These are phyloP conservation scores for Aspergillus panamensis DNA, from an alignment of 495 filamentous ascomycete genomes.

Conservation along the genomic window DNA sequence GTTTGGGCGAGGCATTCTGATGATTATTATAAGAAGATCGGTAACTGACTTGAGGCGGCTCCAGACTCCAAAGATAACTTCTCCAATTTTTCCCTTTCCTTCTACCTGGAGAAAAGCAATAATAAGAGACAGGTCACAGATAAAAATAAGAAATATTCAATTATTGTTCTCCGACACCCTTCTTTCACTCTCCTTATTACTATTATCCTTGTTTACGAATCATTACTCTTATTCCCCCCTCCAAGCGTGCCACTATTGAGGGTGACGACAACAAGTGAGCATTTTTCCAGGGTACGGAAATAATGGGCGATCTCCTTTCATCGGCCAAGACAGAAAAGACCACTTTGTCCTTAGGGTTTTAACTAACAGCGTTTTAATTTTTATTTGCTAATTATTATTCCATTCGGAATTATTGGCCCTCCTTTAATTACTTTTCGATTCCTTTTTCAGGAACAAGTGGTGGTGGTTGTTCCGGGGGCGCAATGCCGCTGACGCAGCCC, in stretches of 20 bases:
- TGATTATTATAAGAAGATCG: background rate
- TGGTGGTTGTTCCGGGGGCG: constrained; percentile 7
- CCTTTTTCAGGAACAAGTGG: background rate
- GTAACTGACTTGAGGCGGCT: too few relatives aligned
- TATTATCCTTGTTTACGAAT: background rate
- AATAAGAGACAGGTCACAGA: too few relatives aligned
- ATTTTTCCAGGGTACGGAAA: background rate
- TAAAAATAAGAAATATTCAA: too few relatives aligned
- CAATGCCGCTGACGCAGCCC: constrained; percentile 48
- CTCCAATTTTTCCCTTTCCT: background rate
- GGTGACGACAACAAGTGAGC: background rate
- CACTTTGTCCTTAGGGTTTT: constrained; percentile 12
- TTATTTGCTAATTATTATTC: constrained; percentile 3
- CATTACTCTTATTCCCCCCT: too few relatives aligned
- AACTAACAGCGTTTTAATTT: background rate
- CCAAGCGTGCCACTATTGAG: background rate
- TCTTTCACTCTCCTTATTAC: background rate
- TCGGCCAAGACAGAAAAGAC: constrained; percentile 9
- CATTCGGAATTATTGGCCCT: background rate
- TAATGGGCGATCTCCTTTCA: constrained; percentile 5
- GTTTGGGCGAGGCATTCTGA: background rate
- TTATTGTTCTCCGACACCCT: too few relatives aligned
- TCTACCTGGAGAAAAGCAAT: background rate
- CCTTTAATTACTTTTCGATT: constrained; percentile 1
- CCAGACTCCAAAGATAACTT: too few relatives aligned